Conservation (phyloP, 2,329 filamentous ascomycete genomes). For the Cladophialophora exuberans region DNA sequence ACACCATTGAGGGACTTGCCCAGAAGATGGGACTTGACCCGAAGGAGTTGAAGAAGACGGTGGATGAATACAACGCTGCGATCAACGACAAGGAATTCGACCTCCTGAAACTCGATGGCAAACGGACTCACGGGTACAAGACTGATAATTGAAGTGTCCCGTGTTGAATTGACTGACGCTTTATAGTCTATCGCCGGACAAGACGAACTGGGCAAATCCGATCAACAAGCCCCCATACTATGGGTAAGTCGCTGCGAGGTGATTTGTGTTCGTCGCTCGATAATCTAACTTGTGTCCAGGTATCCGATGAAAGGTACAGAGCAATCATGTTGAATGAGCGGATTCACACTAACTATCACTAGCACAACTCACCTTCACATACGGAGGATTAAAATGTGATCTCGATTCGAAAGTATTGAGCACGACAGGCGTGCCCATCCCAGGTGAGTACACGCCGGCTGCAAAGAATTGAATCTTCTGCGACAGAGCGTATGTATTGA, state of each 20-base stretch:
- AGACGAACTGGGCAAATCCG: constrained; percentile 46
- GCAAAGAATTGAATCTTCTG: neutral
- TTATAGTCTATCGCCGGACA: constrained; percentile 38
- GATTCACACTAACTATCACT: neutral
- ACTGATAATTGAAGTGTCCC: neutral
- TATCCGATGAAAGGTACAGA: constrained; percentile 33
- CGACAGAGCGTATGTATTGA: neutral
- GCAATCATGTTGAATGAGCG: too few species aligned
- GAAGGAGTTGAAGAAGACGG: constrained; percentile 42
- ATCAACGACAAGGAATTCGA: constrained; percentile 45
- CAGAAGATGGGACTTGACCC: constrained; percentile 44
- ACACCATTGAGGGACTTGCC: constrained; percentile 46
- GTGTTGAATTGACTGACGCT: neutral
- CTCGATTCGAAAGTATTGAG: constrained; percentile 43
- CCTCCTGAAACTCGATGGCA: constrained; percentile 44
- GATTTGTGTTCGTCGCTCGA: too few species aligned
- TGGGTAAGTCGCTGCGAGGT: constrained; percentile 30
- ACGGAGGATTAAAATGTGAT: constrained; percentile 42
- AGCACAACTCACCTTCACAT: constrained; percentile 39
- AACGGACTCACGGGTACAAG: constrained; percentile 39
- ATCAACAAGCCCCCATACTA: constrained; percentile 44
- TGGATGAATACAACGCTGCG: constrained; percentile 45
- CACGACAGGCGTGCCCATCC: constrained; percentile 45
- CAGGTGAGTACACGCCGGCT: constrained; percentile 21
- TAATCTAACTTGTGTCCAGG: neutral